Percentiles rank a stretch among this genome's conserved stretches.
Evolutionary conservation across 163 green algal species (phyloP).

Genomic region (Chlorella variabilis): DNA sequence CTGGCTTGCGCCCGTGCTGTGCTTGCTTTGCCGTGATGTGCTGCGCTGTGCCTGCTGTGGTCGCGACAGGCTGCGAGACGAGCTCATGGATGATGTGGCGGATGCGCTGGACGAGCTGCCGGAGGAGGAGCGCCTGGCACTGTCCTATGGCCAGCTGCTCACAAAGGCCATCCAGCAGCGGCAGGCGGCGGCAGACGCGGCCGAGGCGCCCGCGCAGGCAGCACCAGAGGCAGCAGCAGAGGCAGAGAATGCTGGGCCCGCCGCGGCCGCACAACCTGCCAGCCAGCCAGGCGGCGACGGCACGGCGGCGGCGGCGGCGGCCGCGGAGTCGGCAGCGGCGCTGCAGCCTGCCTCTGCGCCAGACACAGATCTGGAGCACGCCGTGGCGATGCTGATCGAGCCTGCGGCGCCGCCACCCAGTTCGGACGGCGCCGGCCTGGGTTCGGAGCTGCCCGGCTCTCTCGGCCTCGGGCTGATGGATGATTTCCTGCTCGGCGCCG

Average conservation of each 20-base stretch:
- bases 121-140: constrained; percentile 15
- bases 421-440: too few relatives aligned
- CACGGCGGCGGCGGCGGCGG: too few relatives aligned
- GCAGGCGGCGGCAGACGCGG: neutral
- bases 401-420: neutral
- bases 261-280: too few relatives aligned
- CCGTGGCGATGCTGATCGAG: constrained; percentile 23
- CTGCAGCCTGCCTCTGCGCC: neutral
- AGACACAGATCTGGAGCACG: constrained; percentile 7
- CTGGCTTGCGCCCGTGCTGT: too few relatives aligned
- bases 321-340: neutral
- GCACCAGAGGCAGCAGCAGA: neutral
- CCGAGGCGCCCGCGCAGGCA: neutral
- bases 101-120: constrained; percentile 34
- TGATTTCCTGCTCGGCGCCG: constrained; percentile 8
- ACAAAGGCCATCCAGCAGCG: constrained; percentile 30
- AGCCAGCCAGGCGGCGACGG: too few relatives aligned
- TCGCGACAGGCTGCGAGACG: constrained; percentile 47
- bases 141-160: constrained; percentile 35
- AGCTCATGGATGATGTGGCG: constrained; percentile 55
- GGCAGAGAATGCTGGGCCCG: neutral
- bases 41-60: neutral
- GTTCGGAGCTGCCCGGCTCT: too few relatives aligned
- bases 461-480: neutral
- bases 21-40: neutral